Conservation (phyloP, 768 basidiomycete genomes). For the Boletus patriciae region DNA sequence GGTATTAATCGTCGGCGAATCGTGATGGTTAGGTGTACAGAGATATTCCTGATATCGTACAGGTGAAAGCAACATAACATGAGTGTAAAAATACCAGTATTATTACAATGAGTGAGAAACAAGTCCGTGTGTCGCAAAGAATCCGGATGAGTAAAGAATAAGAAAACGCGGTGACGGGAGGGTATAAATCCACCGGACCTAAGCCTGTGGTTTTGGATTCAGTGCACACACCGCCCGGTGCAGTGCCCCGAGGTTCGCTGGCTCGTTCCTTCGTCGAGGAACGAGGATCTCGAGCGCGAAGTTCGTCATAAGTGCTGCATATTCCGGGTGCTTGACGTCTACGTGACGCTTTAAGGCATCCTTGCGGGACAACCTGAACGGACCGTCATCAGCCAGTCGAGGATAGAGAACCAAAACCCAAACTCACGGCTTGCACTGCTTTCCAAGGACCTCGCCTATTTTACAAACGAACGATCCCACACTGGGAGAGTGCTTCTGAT, state of each 20-base stretch:
- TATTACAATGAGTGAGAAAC: too few relatives aligned
- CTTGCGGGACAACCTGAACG: background rate
- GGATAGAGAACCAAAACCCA: background rate
- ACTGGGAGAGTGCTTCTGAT: background rate
- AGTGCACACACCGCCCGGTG: background rate
- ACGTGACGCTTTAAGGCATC: slow-evolving; percentile 5
- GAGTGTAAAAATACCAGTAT: too few relatives aligned
- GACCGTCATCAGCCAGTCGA: background rate
- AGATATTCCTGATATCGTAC: too few relatives aligned
- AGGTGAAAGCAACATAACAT: too few relatives aligned
- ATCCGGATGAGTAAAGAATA: too few relatives aligned
- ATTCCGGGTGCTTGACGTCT: background rate
- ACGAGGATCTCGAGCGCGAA: background rate
- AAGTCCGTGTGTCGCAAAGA: too few relatives aligned
- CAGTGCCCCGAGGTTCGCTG: background rate
- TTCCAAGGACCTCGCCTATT: background rate
- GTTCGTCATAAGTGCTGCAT: background rate
- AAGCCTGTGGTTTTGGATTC: background rate
- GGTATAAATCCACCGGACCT: too few relatives aligned
- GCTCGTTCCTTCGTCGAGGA: background rate
- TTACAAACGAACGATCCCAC: background rate
- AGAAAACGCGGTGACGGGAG: too few relatives aligned
- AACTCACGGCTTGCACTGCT: background rate
- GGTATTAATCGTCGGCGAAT: too few relatives aligned
- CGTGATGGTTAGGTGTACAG: too few relatives aligned